Conservation (phyloP, 352 stramenopile species). For the Globisporangium mamillatum region DNA sequence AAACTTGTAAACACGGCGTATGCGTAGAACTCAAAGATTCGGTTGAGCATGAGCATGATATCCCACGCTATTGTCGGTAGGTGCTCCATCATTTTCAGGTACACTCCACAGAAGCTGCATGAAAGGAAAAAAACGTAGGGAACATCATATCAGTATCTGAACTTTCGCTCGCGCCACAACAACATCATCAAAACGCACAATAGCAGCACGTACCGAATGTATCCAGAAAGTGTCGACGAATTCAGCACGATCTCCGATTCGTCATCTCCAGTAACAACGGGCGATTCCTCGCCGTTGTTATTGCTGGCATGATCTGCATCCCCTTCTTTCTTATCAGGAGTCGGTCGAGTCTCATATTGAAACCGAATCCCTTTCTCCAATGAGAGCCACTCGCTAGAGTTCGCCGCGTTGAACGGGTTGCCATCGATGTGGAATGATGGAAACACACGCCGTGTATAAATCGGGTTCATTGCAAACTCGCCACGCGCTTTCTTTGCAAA, state of each 20-base stretch:
- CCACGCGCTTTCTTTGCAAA: constrained; percentile 50
- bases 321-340: constrained; percentile 23
- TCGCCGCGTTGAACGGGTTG: constrained; percentile 60
- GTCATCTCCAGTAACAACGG: constrained; percentile 6
- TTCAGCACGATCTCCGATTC: constrained; percentile 68
- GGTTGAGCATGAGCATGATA: constrained; percentile 65
- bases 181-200: neutral
- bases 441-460: constrained; percentile 70
- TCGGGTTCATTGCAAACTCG: constrained; percentile 44
- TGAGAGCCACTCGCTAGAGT: constrained; percentile 53
- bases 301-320: neutral
- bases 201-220: constrained; percentile 47
- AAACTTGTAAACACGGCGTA: constrained; percentile 79
- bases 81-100: constrained; percentile 88
- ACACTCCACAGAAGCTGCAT: constrained; percentile 69
- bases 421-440: constrained; percentile 53
- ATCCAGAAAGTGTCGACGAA: constrained; percentile 67
- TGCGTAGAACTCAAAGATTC: constrained; percentile 77
- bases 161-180: neutral
- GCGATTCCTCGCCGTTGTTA: neutral
- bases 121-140: neutral
- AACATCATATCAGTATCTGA: neutral
- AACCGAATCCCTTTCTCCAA: constrained; percentile 59
- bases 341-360: constrained; percentile 30
- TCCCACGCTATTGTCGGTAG: constrained; percentile 72